A percentile compares a stretch with the other conserved stretches of the same genome.
Evolutionary conservation across 2,329 filamentous ascomycete species (phyloP).

Genomic region (Colletotrichum destructivum): DNA sequence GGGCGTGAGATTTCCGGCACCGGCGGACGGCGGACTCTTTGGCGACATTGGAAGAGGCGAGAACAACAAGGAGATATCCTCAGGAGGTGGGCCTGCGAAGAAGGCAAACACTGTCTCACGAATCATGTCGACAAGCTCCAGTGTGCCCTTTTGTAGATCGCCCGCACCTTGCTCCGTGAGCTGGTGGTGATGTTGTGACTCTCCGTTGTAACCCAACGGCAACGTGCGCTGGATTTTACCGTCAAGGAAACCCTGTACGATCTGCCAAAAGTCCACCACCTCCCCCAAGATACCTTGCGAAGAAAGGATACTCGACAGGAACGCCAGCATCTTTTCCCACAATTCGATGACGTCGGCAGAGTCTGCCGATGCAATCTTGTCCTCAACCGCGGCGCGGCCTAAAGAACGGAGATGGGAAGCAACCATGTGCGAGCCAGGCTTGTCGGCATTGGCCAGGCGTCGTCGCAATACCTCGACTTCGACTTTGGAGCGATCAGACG

Average conservation of each 20-base stretch:
- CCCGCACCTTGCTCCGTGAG: conserved; percentile 79
- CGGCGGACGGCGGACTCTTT: conserved; percentile 73
- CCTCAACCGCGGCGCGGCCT: conserved; percentile 75
- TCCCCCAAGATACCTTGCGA: conserved; percentile 88
- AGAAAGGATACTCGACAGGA: conserved; percentile 82
- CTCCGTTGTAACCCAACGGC: conserved; percentile 85
- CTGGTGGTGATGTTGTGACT: conserved; percentile 85
- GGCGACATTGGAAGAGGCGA: conserved; percentile 83
- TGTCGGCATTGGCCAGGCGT: conserved; percentile 81
- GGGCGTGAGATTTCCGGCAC: conserved; percentile 62
- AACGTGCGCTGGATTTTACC: conserved; percentile 86
- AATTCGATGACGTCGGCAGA: conserved; percentile 86
- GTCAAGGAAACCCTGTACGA: conserved; percentile 89
- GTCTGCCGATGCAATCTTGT: conserved; percentile 78
- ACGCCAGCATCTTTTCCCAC: conserved; percentile 90
- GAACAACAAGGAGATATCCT: conserved; percentile 90
- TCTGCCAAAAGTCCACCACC: conserved; percentile 94
- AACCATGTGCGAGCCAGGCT: conserved; percentile 77
- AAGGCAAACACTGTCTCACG: conserved; percentile 85
- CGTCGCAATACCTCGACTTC: conserved; percentile 94
- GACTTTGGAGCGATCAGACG: conserved; percentile 87
- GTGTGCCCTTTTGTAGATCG: conserved; percentile 82
- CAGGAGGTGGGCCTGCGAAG: conserved; percentile 89
- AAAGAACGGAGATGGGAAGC: conserved; percentile 84
- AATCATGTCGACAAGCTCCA: conserved; percentile 88